phyloP scores from a whole-genome alignment of 139 green algal genomes.

The Medakamo hakoo region DNA sequence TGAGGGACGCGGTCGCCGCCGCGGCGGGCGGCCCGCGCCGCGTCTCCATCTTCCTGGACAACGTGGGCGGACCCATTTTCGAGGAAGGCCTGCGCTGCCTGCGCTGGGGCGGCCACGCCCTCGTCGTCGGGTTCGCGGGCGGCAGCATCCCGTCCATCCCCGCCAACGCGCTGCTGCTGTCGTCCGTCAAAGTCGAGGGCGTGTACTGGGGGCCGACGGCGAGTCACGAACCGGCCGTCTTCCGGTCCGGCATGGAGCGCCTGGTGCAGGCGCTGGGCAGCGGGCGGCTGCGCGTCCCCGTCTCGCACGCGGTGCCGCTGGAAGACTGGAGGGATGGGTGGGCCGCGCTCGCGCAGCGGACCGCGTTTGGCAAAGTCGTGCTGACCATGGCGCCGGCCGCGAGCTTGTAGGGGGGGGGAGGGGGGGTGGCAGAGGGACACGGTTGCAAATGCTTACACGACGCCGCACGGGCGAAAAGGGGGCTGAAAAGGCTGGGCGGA shows the following conservation, averaged over 20 bases:
- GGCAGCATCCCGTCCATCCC: background rate
- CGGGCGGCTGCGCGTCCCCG: background rate
- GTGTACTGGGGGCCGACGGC: background rate
- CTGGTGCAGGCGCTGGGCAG: background rate
- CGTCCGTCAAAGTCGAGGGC: background rate
- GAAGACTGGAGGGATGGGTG: no score
- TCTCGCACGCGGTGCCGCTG: background rate
- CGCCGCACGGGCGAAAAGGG: no score
- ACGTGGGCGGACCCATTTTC: background rate
- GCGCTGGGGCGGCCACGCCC: background rate
- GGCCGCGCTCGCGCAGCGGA: no score
- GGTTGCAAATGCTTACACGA: no score
- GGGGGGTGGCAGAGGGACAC: no score
- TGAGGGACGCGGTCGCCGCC: background rate
- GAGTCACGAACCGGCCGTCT: background rate
- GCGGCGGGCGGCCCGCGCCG: no score
- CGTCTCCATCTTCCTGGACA: background rate
- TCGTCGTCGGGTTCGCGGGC: background rate
- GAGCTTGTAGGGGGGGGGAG: no score
- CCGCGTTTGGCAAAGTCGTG: no score
- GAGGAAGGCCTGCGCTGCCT: background rate
- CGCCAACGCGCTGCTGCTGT: background rate
- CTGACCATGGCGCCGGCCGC: no score
- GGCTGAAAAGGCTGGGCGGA: no score
- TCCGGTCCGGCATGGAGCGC: background rate